Conservation (phyloP, 164 flowering plant genomes). For the Chloranthus sessilifolius region DNA sequence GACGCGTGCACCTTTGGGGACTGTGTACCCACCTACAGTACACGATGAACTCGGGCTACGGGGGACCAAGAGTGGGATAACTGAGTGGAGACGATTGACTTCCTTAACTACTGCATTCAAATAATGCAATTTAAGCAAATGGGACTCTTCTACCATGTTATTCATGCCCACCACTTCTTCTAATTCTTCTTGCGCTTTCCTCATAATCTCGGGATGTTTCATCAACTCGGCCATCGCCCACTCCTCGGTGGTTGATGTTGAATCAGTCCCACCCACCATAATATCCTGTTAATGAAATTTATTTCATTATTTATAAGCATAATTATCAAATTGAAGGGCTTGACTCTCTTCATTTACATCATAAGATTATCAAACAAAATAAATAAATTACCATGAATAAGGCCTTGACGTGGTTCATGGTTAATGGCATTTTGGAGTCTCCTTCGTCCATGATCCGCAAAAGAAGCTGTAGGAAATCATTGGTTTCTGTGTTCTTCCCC, state of each 20-base stretch:
- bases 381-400: constrained; percentile 32
- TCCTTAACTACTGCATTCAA: constrained; percentile 16
- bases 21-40: constrained; percentile 9
- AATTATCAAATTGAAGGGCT: no score
- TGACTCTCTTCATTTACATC: no score
- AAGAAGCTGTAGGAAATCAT: constrained; percentile 36
- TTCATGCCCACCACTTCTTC: constrained; percentile 13
- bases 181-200: constrained; percentile 28
- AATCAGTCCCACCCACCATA: constrained; percentile 30
- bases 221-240: constrained; percentile 37
- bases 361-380: no score
- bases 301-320: no score
- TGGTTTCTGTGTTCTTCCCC: background rate
- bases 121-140: constrained; percentile 9
- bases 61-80: constrained; percentile 11
- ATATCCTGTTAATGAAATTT: constrained; percentile 30
- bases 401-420: constrained; percentile 29
- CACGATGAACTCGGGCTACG: constrained; percentile 11
- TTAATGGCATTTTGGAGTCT: constrained; percentile 30
- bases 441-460: constrained; percentile 27
- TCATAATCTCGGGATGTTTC: constrained; percentile 21
- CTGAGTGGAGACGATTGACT: constrained; percentile 14
- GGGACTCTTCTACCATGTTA: constrained; percentile 13
- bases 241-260: constrained; percentile 21
- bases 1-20: constrained; percentile 16